phyloP scores from a whole-genome alignment of 306 rosid genomes.

The Sicyos edulis region DNA sequence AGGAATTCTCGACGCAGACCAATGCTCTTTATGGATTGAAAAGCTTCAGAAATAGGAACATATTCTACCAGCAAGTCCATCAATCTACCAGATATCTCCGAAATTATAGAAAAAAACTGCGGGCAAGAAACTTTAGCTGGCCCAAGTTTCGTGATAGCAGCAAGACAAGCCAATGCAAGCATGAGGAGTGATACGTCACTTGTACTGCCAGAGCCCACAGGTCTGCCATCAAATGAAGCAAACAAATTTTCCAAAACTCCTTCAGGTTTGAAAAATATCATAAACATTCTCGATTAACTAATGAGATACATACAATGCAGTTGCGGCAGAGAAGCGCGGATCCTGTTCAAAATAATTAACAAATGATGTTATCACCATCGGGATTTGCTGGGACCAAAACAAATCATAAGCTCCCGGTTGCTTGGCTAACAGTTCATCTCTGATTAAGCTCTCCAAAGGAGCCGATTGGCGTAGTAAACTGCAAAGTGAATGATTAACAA shows the following conservation, averaged over 20 bases:
- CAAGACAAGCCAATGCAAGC: conserved; percentile 79
- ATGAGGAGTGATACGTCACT: conserved; percentile 62
- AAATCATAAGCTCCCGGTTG: conserved; percentile 79
- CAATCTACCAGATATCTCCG: conserved; percentile 79
- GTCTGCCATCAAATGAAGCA: conserved; percentile 60
- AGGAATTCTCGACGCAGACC: conserved; percentile 80
- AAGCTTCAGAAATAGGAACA: conserved; percentile 67
- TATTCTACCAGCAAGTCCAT: conserved; percentile 82
- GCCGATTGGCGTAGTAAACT: conserved; percentile 81
- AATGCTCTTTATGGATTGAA: conserved; percentile 62
- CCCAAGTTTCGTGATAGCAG: conserved; percentile 79
- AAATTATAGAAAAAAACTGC: conserved; percentile 69
- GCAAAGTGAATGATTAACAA: conserved; percentile 34
- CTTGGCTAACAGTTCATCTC: conserved; percentile 70
- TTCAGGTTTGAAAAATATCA: conserved; percentile 5
- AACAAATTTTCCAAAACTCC: conserved; percentile 26
- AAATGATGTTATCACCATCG: conserved; percentile 61
- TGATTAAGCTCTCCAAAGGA: conserved; percentile 71
- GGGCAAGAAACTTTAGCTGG: conserved; percentile 78
- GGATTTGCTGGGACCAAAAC: conserved; percentile 93
- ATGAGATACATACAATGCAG: conserved; percentile 49
- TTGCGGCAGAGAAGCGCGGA: conserved; percentile 55
- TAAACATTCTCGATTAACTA: background rate
- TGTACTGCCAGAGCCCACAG: conserved; percentile 37
- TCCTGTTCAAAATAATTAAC: conserved; percentile 60